Evolutionary conservation across 2,329 filamentous ascomycete genomes (phyloP), one percentile per base, ranked within the genome.

Genomic region (Ploettnerulaceae sp.): DNA sequence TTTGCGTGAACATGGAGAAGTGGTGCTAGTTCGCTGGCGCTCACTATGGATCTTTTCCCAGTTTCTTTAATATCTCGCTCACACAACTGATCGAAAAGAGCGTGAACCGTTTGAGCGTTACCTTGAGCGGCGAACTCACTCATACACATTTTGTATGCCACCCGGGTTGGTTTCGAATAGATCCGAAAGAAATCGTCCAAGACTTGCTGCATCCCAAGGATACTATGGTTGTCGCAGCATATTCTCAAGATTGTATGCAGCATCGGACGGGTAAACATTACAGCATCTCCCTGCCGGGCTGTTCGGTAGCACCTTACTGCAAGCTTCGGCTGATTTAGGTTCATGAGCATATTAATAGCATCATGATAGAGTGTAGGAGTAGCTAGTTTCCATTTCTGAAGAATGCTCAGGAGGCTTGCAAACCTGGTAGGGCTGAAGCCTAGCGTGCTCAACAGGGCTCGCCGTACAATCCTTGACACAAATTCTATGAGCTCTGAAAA

Each of bases 1-100:
- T 79, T 76, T 1, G 88, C 82, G 66, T 91, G 79, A 0, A 83
- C 84, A 54, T 85, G 79, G 31, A 94, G 70, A 3, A 89, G 69
- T 35, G 80, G 77, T n/a, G 72, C 61, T 52, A 79, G 50, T 32
- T 62, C 59, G 20, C 58, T 52, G 21, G 57, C 28, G 7, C 11
- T 7, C 5, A 25, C 4, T 8, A 20, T 25, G 29, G 11, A 3
- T 29, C 9, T n/a, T 26, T 14, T 17, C 20, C 12, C 20, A 25
- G 28, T 22, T 14, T 42, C 7, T 31, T 36, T 3, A 5, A n/a
- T 28, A 21, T 45, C 57, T 14, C 46, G 52, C 28, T 49, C 45
- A 8, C 55, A 38, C 51, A 57, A 68, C 29, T 67, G 65, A 7
- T 70, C 56, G 50, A 76, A 76, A 6, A 75, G 47, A 25, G 63